These are phyloP conservation scores for Capronia coronata DNA, from an alignment of 2,329 filamentous ascomycete species.

Conservation along the genomic window DNA sequence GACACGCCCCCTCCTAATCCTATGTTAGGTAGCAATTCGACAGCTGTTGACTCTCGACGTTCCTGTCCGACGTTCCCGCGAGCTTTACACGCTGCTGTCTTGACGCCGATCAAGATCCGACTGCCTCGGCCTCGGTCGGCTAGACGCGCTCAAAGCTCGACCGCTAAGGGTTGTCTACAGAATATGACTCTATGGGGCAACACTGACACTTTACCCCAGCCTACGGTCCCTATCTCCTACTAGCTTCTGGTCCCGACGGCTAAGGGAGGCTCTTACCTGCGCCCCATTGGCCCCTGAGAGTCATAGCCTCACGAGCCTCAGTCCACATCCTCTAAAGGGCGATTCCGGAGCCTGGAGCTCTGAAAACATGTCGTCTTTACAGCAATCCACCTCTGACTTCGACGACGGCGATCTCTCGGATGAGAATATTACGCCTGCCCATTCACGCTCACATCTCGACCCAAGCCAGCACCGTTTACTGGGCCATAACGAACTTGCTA, in stretches of 20 bases:
- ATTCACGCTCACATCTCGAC: constrained; percentile 4
- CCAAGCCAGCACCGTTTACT: constrained; percentile 14
- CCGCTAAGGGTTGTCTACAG: too few relatives aligned
- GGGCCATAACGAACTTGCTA: constrained; percentile 2
- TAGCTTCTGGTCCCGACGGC: too few relatives aligned
- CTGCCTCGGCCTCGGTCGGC: constrained; percentile 15
- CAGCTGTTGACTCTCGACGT: not conserved
- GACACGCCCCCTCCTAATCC: not conserved
- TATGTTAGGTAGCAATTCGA: constrained; percentile 1
- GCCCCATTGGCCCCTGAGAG: constrained; percentile 7
- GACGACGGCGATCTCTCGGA: constrained; percentile 22
- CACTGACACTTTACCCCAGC: not conserved
- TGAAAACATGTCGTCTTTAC: constrained; percentile 16
- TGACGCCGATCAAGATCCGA: constrained; percentile 16
- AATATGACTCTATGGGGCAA: too few relatives aligned
- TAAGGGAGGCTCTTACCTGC: not conserved
- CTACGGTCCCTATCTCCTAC: not conserved
- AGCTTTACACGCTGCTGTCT: not conserved
- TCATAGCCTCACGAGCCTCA: not conserved
- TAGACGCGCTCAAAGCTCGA: not conserved
- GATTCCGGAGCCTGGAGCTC: not conserved
- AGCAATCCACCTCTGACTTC: constrained; percentile 1
- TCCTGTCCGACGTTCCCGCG: too few relatives aligned
- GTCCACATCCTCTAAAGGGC: constrained; percentile 4
- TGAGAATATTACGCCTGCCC: constrained; percentile 5